Conservation (phyloP, 2,329 filamentous ascomycete species). For the Fusarium sp. region DNA sequence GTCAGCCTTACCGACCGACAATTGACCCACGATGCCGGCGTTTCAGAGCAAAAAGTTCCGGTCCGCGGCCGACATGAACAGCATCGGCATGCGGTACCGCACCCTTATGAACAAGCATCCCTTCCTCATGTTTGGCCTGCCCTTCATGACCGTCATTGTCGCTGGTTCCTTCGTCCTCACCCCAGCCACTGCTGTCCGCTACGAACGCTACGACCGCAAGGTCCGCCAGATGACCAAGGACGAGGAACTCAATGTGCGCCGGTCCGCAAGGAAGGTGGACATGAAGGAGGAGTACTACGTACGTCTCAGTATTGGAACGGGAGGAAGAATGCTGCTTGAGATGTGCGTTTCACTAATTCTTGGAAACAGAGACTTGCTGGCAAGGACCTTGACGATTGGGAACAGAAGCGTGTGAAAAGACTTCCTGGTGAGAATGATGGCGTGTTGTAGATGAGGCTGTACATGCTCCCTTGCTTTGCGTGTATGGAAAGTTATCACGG, state of each 20-base stretch:
- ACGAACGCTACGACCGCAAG: conserved; percentile 91
- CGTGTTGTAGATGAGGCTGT: conserved; percentile 57
- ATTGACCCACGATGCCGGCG: conserved; percentile 49
- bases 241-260: conserved; percentile 84
- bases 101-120: conserved; percentile 78
- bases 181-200: conserved; percentile 90
- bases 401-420: conserved; percentile 92
- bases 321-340: neutral
- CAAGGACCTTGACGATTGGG: conserved; percentile 95
- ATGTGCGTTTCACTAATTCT: conserved; percentile 18
- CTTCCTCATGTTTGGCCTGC: conserved; percentile 92
- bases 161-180: conserved; percentile 94
- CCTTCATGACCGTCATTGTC: conserved; percentile 89
- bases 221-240: conserved; percentile 86
- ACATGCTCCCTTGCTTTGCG: conserved; percentile 19
- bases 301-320: conserved; percentile 49
- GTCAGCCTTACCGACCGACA: conserved; percentile 1
- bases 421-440: conserved; percentile 92
- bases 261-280: conserved; percentile 74
- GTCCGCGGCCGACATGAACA: conserved; percentile 70
- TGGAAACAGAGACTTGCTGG: conserved; percentile 60
- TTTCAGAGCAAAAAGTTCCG: conserved; percentile 79
- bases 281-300: conserved; percentile 91
- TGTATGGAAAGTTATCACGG: conserved; percentile 12
- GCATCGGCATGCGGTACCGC: conserved; percentile 81